These are phyloP conservation scores for Lentinula raphanica DNA, from an alignment of 768 basidiomycete species.

Conservation along the genomic window DNA sequence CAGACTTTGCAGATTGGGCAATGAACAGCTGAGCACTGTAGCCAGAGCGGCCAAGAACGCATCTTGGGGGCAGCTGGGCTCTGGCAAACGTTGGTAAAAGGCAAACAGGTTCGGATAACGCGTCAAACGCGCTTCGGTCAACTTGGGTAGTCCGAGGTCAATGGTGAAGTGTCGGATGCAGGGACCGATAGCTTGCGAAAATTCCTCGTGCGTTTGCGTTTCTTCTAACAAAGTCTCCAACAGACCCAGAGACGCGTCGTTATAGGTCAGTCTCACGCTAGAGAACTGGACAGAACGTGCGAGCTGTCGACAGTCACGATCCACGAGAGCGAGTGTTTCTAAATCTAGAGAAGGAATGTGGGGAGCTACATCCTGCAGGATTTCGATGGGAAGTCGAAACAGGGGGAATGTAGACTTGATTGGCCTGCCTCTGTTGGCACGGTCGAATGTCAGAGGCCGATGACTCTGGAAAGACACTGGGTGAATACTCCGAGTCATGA, in stretches of 20 bases:
- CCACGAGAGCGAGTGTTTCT: slow-evolving; percentile 20
- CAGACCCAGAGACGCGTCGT: slow-evolving; percentile 9
- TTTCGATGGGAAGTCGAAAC: slow-evolving; percentile 24
- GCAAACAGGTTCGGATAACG: background rate
- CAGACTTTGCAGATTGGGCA: slow-evolving; percentile 23
- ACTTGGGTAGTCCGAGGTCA: background rate
- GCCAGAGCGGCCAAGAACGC: slow-evolving; percentile 9
- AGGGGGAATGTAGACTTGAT: slow-evolving; percentile 18
- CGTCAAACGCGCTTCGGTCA: slow-evolving; percentile 1
- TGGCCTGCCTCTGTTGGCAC: slow-evolving; percentile 15
- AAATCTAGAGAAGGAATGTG: slow-evolving; percentile 21
- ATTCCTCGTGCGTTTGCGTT: background rate
- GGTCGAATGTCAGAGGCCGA: slow-evolving; percentile 18
- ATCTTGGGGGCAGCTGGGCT: background rate
- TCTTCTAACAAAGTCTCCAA: slow-evolving; percentile 9
- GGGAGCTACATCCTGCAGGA: slow-evolving; percentile 19
- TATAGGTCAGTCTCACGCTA: slow-evolving; percentile 16
- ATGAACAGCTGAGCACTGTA: slow-evolving; percentile 9
- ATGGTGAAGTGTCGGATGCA: slow-evolving; percentile 21
- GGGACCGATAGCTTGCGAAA: slow-evolving; percentile 7
- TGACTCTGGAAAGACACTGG: background rate
- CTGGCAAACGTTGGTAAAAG: background rate
- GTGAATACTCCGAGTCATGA: background rate
- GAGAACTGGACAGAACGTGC: slow-evolving; percentile 20
- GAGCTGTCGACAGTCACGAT: slow-evolving; percentile 21